Base-by-base conservation (phyloP, 73 alveolate species). In the Paramecium caudatum region DNA sequence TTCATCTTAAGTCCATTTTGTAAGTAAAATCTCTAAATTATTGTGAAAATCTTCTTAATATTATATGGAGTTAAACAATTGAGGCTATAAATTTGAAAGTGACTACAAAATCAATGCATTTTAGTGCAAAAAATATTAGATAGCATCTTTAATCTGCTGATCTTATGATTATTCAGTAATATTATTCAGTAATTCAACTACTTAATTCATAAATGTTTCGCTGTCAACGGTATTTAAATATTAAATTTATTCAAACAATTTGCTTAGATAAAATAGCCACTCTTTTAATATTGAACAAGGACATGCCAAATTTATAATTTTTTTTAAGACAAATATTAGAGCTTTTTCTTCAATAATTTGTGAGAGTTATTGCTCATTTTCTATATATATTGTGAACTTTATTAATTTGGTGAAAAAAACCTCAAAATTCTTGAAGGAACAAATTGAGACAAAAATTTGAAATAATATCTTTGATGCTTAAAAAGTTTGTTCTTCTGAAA, bases 261-360 rank as follows among this genome's bases (percentile, higher is more conserved):
- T 55, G 23, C 46, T 55, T 12, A 55, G 30, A 55, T 55, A 55
- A 21, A 55, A 55, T 55, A 55, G 12, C 80, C 80, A 55, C 12
- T 55, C 46, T 23, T 55, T 55, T 10, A 55, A 23, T 7, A 27
- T 55, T 9, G 23, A 37, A 19, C 23, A 0, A 10, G 80, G 45
- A 21, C 80, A 55, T 27, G 46, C 30, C 12, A 55, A 55, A 10
- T 55, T 55, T 7, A 55, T 55, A 8, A 55, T 55, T 8, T 55
- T 55, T 55, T 55, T 19, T 5, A 55, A 27, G 41, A 23, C 80
- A 55, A 55, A 55, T 2, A 43, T 37, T 1, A 55, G 7, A 27
- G 23, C 80, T 55, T 55, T 55, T 55, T 55, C 5, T 55, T 55
- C 80, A 55, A 55, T 43, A 10, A 55, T 55, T 55, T 55, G 23